Conservation (phyloP, 73 alveolate genomes). For the Paramecium sonneborni region DNA sequence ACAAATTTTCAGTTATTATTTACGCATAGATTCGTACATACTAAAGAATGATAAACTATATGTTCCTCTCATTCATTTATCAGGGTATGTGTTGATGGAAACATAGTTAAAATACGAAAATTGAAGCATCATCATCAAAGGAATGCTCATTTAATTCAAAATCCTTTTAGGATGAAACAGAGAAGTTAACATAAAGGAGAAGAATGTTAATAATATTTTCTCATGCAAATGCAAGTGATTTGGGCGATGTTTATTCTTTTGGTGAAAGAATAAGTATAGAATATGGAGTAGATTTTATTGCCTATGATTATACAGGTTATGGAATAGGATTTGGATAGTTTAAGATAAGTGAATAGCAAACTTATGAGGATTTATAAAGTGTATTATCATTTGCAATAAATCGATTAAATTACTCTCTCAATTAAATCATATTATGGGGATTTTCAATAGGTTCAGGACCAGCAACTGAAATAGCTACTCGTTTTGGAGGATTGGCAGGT, state of each 20-base stretch:
- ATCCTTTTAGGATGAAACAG: background rate
- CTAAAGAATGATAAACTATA: background rate
- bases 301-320: constrained; percentile 50
- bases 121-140: background rate
- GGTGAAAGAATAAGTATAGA: background rate
- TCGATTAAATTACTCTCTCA: background rate
- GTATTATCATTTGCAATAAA: constrained; percentile 29
- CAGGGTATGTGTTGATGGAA: background rate
- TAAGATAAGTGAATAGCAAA: constrained; percentile 28
- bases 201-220: background rate
- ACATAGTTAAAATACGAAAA: background rate
- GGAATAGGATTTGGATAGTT: constrained; percentile 3
- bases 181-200: background rate
- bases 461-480: background rate
- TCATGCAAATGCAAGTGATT: constrained; percentile 52
- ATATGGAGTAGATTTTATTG: constrained; percentile 25
- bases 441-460: constrained; percentile 56
- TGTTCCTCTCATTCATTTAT: constrained; percentile 4
- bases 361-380: constrained; percentile 19
- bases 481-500: constrained; percentile 5
- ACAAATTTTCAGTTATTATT: background rate
- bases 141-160: background rate
- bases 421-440: constrained; percentile 45
- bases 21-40: background rate
- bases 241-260: constrained; percentile 29